Evolutionary conservation across 805 yeast species (phyloP).

Genomic region (Sugiyamaella chiloensis): DNA sequence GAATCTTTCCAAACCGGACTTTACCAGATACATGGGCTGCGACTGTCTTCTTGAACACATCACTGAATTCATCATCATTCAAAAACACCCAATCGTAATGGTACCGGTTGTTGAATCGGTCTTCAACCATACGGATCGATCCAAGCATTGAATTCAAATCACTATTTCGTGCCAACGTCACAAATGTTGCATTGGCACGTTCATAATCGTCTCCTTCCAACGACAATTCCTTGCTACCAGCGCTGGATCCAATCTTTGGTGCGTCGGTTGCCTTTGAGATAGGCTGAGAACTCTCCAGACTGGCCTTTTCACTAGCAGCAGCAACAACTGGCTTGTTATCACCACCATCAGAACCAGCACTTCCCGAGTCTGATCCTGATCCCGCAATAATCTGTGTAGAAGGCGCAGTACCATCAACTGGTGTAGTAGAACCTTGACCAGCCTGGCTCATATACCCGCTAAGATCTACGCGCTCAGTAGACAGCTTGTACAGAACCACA

Average conservation of each 20-base stretch:
- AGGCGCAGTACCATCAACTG: slow-evolving; percentile 17
- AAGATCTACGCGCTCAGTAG: slow-evolving; percentile 26
- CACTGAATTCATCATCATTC: slow-evolving; percentile 72
- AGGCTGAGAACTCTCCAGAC: not conserved
- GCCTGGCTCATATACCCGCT: slow-evolving; percentile 22
- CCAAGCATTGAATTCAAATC: slow-evolving; percentile 57
- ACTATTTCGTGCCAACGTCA: slow-evolving; percentile 63
- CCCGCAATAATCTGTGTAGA: slow-evolving; percentile 1
- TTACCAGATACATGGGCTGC: slow-evolving; percentile 58
- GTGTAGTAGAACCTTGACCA: slow-evolving; percentile 11
- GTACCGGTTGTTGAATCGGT: slow-evolving; percentile 69
- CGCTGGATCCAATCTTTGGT: slow-evolving; percentile 9
- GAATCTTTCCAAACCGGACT: slow-evolving; percentile 69
- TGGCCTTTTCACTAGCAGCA: slow-evolving; percentile 6
- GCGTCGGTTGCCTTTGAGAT: not conserved
- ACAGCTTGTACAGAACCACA: slow-evolving; percentile 33
- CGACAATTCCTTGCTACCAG: too few species aligned
- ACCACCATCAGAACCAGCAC: slow-evolving; percentile 7
- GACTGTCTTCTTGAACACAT: slow-evolving; percentile 61
- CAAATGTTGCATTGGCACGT: slow-evolving; percentile 43
- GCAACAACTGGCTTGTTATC: too few species aligned
- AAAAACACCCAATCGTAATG: slow-evolving; percentile 92
- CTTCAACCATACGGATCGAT: slow-evolving; percentile 70
- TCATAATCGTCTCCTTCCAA: too few species aligned
- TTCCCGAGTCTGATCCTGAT: not conserved